Percentiles rank a stretch among this genome's conserved stretches.
phyloP scores from a whole-genome alignment of 2,329 filamentous ascomycete genomes.

The Cladosporium halotolerans region DNA sequence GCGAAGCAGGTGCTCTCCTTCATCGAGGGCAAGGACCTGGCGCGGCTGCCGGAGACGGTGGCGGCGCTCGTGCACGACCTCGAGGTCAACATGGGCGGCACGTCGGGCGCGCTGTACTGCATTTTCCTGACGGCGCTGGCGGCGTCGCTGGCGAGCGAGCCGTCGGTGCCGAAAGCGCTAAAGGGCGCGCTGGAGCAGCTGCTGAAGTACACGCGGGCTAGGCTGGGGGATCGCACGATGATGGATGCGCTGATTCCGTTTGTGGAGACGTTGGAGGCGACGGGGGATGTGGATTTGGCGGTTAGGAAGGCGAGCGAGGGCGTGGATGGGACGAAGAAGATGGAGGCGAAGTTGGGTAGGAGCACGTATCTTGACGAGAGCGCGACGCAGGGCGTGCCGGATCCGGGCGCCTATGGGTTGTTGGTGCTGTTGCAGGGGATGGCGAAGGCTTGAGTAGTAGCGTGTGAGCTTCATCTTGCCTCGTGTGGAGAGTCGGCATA shows the following conservation, averaged over 20 bases:
- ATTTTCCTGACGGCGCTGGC: constrained; percentile 31
- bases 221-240: constrained; percentile 31
- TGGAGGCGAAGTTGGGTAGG: constrained; percentile 31
- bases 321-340: constrained; percentile 30
- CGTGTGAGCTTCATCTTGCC: not conserved
- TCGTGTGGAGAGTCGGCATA: not conserved
- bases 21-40: constrained; percentile 26
- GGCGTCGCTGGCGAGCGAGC: constrained; percentile 20
- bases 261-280: constrained; percentile 22
- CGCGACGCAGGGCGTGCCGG: constrained; percentile 31
- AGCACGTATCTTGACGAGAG: constrained; percentile 33
- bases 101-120: constrained; percentile 31
- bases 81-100: constrained; percentile 33
- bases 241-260: constrained; percentile 34
- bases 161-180: constrained; percentile 21
- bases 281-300: constrained; percentile 20
- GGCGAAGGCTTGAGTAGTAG: constrained; percentile 11
- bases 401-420: constrained; percentile 33
- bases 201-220: constrained; percentile 29
- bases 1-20: constrained; percentile 31
- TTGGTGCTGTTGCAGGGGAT: constrained; percentile 31
- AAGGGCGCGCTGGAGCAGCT: constrained; percentile 24
- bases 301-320: constrained; percentile 23
- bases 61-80: constrained; percentile 27
- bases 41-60: constrained; percentile 22